These are phyloP conservation scores for Picochlorum sp. DNA, from an alignment of 139 green algal species.

Conservation along the genomic window DNA sequence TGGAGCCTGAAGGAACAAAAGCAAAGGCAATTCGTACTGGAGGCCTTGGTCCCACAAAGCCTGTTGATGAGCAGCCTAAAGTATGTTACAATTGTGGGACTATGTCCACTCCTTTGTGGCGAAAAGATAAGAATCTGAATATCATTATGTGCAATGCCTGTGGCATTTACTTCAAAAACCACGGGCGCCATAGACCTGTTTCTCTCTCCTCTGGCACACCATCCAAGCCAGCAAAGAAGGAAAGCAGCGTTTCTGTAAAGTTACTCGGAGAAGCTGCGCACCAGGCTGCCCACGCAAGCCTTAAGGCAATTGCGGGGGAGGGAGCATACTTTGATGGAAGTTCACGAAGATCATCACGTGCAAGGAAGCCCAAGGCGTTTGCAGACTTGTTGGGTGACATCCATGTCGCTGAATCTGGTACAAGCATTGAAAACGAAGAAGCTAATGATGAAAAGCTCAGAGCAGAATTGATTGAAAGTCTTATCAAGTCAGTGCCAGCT, in stretches of 20 bases:
- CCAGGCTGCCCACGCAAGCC: neutral
- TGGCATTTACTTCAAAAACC: constrained; percentile 63
- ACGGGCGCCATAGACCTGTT: constrained; percentile 40
- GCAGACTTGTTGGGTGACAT: neutral
- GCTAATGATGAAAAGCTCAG: constrained; percentile 11
- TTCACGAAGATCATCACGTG: neutral
- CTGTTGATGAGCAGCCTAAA: neutral
- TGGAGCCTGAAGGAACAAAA: neutral
- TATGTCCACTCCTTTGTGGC: constrained; percentile 54
- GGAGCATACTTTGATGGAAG: neutral
- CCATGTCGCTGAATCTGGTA: neutral
- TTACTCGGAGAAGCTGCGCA: neutral
- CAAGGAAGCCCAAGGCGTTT: neutral
- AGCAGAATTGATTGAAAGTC: constrained; percentile 16
- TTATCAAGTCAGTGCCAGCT: constrained; percentile 4
- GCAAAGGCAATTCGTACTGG: neutral
- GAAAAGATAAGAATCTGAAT: constrained; percentile 36
- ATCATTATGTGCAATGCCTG: constrained; percentile 66
- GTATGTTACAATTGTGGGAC: constrained; percentile 59
- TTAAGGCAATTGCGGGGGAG: neutral
- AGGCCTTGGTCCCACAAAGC: neutral
- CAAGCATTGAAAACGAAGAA: neutral
- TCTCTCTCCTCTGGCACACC: constrained; percentile 1
- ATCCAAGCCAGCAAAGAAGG: neutral
- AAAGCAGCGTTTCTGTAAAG: neutral